Evolutionary conservation across 1,284 basidiomycete genomes (phyloP).

Genomic region (Naganishia albida): DNA sequence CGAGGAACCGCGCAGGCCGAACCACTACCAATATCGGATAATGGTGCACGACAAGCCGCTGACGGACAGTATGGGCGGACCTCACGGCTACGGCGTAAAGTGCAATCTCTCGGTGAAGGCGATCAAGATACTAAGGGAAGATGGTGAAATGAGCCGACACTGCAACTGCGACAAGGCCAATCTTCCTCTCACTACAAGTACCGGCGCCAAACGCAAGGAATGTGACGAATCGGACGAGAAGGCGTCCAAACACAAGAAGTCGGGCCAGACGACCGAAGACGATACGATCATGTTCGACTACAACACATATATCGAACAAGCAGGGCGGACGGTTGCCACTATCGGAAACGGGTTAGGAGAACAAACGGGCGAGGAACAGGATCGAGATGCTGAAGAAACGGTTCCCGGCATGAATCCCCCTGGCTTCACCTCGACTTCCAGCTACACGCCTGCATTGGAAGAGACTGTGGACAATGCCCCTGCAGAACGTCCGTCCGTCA

Average conservation of each 20-base stretch:
- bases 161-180: conserved; percentile 25
- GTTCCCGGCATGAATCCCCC: conserved; percentile 22
- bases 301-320: conserved; percentile 4
- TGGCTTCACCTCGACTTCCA: not conserved
- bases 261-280: not conserved
- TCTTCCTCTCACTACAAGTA: not conserved
- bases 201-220: conserved; percentile 3
- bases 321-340: not conserved
- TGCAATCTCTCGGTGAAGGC: conserved; percentile 23
- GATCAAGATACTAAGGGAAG: conserved; percentile 11
- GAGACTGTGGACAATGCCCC: not conserved
- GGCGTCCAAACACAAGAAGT: not conserved
- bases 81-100: conserved; percentile 24
- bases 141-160: conserved; percentile 8
- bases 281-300: conserved; percentile 11
- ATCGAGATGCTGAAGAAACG: not conserved
- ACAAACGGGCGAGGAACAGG: not conserved
- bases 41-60: conserved; percentile 16
- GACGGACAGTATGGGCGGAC: not conserved
- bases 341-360: not conserved
- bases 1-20: not conserved
- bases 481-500: not conserved
- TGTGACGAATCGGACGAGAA: not conserved
- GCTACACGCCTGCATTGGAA: not conserved
- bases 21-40: conserved; percentile 13